Evolutionary conservation across 192 early-diverging fungal species (phyloP), one percentile per base, ranked within the genome.

Genomic region (Coemansia asiatica): DNA sequence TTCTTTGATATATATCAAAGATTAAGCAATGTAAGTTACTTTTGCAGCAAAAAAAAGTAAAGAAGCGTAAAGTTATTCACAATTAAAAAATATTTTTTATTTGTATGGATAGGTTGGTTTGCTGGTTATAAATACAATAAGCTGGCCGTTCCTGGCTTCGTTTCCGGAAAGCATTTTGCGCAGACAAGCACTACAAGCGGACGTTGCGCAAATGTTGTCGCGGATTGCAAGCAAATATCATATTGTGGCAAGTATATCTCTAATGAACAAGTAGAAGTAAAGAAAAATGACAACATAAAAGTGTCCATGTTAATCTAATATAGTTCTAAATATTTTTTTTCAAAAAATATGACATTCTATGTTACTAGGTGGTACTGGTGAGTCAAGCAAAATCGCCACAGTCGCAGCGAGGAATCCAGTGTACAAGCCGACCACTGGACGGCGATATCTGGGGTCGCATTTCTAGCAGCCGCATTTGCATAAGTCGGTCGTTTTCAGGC

Each of bases 91-190:
- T n/a, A n/a, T n/a, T 59, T 38, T 56, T 49, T 33, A 27, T 18
- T 15, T 53, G 18, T 53, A 56, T 26, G 15, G 10, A n/a, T 26
- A 57, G 12, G 50, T 69, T 21, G 68, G 74, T 5, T 29, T 76
- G 25, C 56, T 76, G 35, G 61, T 67, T 4, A 25, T 76, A 38
- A 70, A 76, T 40, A 69, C 64, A 1, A 55, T 76, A 44, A 76
- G 68, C 68, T 76, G 74, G 74, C 74, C 74, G 40, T 71, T 70
- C 51, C 27, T 76, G 40, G 74, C 61, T 23, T 70, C 74, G 56
- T 66, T 71, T 28, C 50, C 74, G 6, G 55, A 66, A 50, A 67
- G 60, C 23, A 26, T 76, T 4, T 23, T 66, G 23, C 63, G 61
- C 9, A 64, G 74, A 22, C 68, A 76, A 60, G 44, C 33, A 7